Base-by-base conservation (phyloP, 2,329 filamentous ascomycete genomes). In the Pestalotiopsis sp. region DNA sequence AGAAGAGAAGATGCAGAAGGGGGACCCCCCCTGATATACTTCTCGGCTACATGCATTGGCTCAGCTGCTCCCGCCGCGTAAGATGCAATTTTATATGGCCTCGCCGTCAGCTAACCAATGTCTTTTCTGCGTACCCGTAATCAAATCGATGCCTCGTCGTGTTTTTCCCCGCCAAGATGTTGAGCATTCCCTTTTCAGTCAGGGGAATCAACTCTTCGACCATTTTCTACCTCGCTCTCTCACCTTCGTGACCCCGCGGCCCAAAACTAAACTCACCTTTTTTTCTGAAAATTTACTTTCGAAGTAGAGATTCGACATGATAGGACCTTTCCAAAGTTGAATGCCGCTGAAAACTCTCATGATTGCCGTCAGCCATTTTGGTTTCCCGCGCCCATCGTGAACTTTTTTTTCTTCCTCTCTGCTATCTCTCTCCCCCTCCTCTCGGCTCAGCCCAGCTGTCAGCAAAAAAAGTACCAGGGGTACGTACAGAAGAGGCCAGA, bases 121-220 rank as follows among this genome's bases (percentile, higher is more conserved):
- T 66, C 39, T 38, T 60, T 49, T 60, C 25, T 20, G n/a, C 31
- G 64, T 66, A 66, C 64, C 45, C 52, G 56, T 60, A 41, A 41
- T 60, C 31, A 17, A 20, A 52, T 52, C n/a, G 31, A 36, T 36
- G 31, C 31, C 45, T 52, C 45, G 41, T 49, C 41, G 41, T 7
- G 14, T 49, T 49, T 52, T 20, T 45, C 49, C 20, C 12, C 64
- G 64, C 63, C 63, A 66, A 66, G 63, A 66, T 20, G 64, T 67
- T 58, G 41, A 63, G 66, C 66, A 58, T 63, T 63, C 66, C 66
- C 58, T 38, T 67, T 67, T 67, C 66, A 63, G 66, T 56, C n/a
- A 49, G 36, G 66, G 41, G 23, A 36, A 63, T 67, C 58, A 67
- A 63, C 52, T 56, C 27, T 14, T n/a, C 45, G 13, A 36, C 25